These are phyloP conservation scores for Diaporthe australafricana DNA, from an alignment of 2,329 filamentous ascomycete species.

Conservation along the genomic window DNA sequence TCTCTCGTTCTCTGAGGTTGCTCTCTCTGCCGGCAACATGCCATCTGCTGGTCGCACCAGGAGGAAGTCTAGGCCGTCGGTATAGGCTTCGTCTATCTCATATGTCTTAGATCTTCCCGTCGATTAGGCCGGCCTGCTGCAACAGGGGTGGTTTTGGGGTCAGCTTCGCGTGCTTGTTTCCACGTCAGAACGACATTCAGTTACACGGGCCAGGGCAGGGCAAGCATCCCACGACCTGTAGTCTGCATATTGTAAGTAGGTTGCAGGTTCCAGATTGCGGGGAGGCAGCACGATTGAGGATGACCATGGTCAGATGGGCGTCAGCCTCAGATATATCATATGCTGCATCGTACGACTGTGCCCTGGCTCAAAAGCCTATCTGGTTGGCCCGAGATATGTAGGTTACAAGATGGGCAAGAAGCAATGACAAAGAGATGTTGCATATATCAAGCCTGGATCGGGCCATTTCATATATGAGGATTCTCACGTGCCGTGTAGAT, in stretches of 20 bases:
- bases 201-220: slow-evolving; percentile 26
- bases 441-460: background rate
- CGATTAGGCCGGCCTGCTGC: slow-evolving; percentile 19
- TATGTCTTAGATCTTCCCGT: slow-evolving; percentile 27
- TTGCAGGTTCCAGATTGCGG: slow-evolving; percentile 13
- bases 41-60: slow-evolving; percentile 9
- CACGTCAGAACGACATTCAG: slow-evolving; percentile 17
- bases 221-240: background rate
- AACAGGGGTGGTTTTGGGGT: slow-evolving; percentile 19
- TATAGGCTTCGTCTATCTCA: slow-evolving; percentile 15
- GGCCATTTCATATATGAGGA: background rate
- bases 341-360: slow-evolving; percentile 30
- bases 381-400: slow-evolving; percentile 22
- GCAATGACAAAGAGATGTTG: slow-evolving; percentile 4
- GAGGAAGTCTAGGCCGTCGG: slow-evolving; percentile 16
- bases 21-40: background rate
- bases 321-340: slow-evolving; percentile 17
- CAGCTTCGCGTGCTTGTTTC: slow-evolving; percentile 25
- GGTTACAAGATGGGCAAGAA: background rate
- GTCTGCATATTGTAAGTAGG: slow-evolving; percentile 1
- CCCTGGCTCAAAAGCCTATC: background rate
- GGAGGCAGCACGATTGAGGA: background rate
- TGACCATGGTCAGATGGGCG: slow-evolving; percentile 3
- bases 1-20: background rate
- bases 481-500: background rate